A percentile compares a stretch with the other conserved stretches of the same genome.
These are phyloP conservation scores for Aspergillus tubingensis DNA, from an alignment of 2,329 filamentous ascomycete species.

Conservation along the genomic window DNA sequence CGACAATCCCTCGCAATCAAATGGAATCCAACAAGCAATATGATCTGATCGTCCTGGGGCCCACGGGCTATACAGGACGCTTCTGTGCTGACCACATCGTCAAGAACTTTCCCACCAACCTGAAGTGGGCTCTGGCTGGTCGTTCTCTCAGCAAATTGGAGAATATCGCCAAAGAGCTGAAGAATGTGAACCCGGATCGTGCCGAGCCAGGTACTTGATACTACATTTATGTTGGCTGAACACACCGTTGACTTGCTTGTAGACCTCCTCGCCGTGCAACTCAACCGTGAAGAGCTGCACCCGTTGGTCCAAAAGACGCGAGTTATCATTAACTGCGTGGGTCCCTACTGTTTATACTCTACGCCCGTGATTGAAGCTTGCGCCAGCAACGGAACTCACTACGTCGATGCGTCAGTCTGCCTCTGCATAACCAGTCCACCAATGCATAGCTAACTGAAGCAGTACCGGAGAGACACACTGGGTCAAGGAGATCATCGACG, in stretches of 20 bases:
- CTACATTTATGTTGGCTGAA: not conserved
- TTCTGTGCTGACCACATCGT: slow-evolving; percentile 75
- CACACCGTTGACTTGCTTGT: slow-evolving; percentile 12
- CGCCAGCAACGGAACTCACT: slow-evolving; percentile 65
- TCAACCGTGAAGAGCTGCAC: slow-evolving; percentile 54
- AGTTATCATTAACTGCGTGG: slow-evolving; percentile 62
- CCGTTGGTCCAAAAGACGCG: slow-evolving; percentile 57
- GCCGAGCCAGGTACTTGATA: slow-evolving; percentile 61
- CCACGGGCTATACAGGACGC: slow-evolving; percentile 81
- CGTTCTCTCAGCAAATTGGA: slow-evolving; percentile 77
- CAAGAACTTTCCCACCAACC: slow-evolving; percentile 67
- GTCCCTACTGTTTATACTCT: slow-evolving; percentile 66
- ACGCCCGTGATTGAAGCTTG: slow-evolving; percentile 66
- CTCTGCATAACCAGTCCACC: not conserved
- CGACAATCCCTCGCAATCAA: not conserved
- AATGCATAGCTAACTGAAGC: slow-evolving; percentile 7
- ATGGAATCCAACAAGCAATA: slow-evolving; percentile 55
- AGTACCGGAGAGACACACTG: slow-evolving; percentile 66
- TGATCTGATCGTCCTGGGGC: slow-evolving; percentile 67
- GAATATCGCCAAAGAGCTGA: slow-evolving; percentile 66
- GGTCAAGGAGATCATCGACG: slow-evolving; percentile 62
- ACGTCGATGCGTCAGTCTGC: slow-evolving; percentile 58
- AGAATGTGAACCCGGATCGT: slow-evolving; percentile 68
- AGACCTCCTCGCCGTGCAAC: slow-evolving; percentile 50
- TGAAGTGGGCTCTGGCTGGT: slow-evolving; percentile 87